phyloP scores from a whole-genome alignment of 495 filamentous ascomycete genomes.

The Stereocaulon alpinum region DNA sequence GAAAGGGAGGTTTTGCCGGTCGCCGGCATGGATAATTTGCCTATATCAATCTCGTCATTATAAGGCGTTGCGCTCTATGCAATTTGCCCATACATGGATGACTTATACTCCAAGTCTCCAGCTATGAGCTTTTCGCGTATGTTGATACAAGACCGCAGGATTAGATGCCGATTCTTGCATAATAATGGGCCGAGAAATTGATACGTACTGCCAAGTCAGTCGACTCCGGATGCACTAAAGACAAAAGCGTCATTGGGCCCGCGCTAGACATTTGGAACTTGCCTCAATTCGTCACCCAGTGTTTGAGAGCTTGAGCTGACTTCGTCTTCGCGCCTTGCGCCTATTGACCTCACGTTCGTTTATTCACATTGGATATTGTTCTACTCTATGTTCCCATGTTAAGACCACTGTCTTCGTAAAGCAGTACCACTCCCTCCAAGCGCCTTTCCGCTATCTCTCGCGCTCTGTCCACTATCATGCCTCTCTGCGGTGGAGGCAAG shows the following conservation, averaged over 20 bases:
- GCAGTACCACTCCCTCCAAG: background rate
- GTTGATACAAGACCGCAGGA: no score
- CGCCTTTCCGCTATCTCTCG: conserved; percentile 1
- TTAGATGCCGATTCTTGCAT: background rate
- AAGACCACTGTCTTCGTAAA: background rate
- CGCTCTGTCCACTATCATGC: conserved; percentile 26
- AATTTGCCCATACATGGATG: no score
- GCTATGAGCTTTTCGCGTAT: no score
- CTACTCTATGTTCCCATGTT: background rate
- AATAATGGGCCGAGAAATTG: background rate
- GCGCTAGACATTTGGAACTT: conserved; percentile 9
- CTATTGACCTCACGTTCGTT: background rate
- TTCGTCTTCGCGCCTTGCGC: background rate
- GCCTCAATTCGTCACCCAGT: background rate
- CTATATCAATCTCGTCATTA: no score
- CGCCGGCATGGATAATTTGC: no score
- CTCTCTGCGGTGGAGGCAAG: conserved; percentile 52
- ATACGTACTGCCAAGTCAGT: no score
- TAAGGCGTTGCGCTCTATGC: no score
- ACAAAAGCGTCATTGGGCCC: background rate
- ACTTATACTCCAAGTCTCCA: no score
- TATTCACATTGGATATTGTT: background rate
- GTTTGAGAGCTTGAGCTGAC: background rate
- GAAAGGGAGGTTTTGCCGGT: background rate
- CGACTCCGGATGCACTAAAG: background rate